Evolutionary conservation across 2,329 filamentous ascomycete genomes (phyloP), one percentile per base, ranked within the genome.

Genomic region (Fusarium sp.): DNA sequence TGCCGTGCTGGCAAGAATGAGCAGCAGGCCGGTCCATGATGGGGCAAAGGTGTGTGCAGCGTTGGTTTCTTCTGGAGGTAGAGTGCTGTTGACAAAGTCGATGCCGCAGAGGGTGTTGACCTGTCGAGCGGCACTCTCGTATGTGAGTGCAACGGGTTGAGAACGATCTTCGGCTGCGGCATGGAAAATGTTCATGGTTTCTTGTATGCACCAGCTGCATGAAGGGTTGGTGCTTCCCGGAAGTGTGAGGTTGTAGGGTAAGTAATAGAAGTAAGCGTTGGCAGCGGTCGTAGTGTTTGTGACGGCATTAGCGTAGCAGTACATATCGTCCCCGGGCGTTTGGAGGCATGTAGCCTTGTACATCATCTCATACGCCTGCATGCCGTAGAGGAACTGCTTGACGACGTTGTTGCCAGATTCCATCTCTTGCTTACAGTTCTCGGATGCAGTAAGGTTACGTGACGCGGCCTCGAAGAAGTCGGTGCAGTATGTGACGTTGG

Each of bases 131-230:
- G 94, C 93, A 11, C 81, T 74, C 7, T 84, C 79, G 76, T 97
- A 98, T 0, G 89, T 92, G 17, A 82, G 77, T 26, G 87, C 86
- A 46, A 98, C 85, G 9, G 89, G 86, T 70, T 92, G 88, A 5
- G 82, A 85, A 35, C 87, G 82, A 71, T 94, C 88, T 15, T 85
- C 83, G 0, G 92, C 89, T 30, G 90, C 90, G 1, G 86, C 79
- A 53, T 91, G 89, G 78, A 92, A 97, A 19, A 97, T 86, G 26
- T 84, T 84, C 93, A 98, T 97, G 6, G 92, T 95, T 63, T 92
- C 83, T 74, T 90, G 84, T 43, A 96, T 83, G 77, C 96, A 98
- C 40, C 81, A 81, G 71, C 87, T 90, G 81, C 96, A 99, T 1
- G 86, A 88, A 1, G 94, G 92, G n/a, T 84, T 83, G 26, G 89